Conservation (phyloP, 2,329 filamentous ascomycete species). For the Huntiella moniliformis region DNA sequence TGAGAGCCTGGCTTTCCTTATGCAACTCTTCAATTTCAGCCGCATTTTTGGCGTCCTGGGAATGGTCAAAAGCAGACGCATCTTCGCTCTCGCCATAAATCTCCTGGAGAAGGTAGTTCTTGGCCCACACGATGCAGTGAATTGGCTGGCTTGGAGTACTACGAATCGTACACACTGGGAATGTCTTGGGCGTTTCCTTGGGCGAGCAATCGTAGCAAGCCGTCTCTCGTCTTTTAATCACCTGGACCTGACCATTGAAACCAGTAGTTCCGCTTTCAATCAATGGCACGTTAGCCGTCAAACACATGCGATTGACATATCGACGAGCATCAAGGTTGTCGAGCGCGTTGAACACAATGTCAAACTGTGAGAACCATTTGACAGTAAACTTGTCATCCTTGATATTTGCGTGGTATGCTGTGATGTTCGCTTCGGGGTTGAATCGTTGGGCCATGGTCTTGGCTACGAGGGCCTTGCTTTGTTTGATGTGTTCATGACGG, state of each 20-base stretch:
- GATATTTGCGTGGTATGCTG: conserved; percentile 86
- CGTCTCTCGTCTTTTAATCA: conserved; percentile 79
- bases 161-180: conserved; percentile 90
- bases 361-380: conserved; percentile 70
- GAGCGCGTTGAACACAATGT: conserved; percentile 84
- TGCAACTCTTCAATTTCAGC: conserved; percentile 76
- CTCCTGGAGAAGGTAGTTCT: conserved; percentile 89
- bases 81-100: conserved; percentile 87
- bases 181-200: conserved; percentile 81
- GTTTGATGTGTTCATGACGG: conserved; percentile 92
- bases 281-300: conserved; percentile 74
- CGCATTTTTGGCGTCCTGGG: conserved; percentile 64
- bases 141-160: conserved; percentile 93
- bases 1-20: conserved; percentile 66
- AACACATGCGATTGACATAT: conserved; percentile 94
- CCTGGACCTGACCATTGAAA: conserved; percentile 93
- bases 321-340: conserved; percentile 88
- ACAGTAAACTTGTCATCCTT: conserved; percentile 76
- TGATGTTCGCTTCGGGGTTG: conserved; percentile 71
- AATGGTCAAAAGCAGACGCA: conserved; percentile 60
- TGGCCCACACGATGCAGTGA: conserved; percentile 97
- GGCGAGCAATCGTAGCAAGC: conserved; percentile 92
- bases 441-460: conserved; percentile 82
- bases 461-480: conserved; percentile 83
- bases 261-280: conserved; percentile 95